Conservation (phyloP, 108 stramenopile genomes). For the Skeletonema tropicum region DNA sequence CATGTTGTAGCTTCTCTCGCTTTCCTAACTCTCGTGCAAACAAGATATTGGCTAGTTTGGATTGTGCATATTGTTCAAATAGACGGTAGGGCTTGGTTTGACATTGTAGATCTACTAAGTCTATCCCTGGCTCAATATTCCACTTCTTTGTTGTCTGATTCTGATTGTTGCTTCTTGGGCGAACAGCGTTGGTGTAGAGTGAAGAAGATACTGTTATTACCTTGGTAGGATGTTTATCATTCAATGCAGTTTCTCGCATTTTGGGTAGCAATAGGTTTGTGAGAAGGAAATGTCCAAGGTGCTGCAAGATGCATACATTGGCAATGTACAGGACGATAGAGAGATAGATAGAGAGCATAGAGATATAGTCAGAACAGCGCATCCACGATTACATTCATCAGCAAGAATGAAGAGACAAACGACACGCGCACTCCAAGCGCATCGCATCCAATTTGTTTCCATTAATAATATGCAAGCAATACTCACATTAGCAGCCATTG, state of each 20-base stretch:
- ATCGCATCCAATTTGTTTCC: no score
- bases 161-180: slow-evolving; percentile 37
- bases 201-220: slow-evolving; percentile 47
- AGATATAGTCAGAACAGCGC: background rate
- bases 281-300: slow-evolving; percentile 86
- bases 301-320: slow-evolving; percentile 19
- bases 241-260: slow-evolving; percentile 35
- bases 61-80: slow-evolving; percentile 87
- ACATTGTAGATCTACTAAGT: slow-evolving; percentile 78
- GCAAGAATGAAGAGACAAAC: no score
- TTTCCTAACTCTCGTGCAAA: slow-evolving; percentile 71
- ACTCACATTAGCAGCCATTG: slow-evolving; percentile 82
- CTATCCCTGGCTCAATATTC: slow-evolving; percentile 49
- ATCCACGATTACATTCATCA: background rate
- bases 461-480: no score
- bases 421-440: no score
- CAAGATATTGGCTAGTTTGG: slow-evolving; percentile 88
- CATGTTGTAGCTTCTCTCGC: slow-evolving; percentile 35
- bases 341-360: background rate
- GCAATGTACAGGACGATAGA: no score
- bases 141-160: slow-evolving; percentile 13
- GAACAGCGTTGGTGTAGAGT: slow-evolving; percentile 19
- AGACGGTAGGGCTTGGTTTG: slow-evolving; percentile 60
- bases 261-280: slow-evolving; percentile 64
- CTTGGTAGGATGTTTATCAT: slow-evolving; percentile 28